These are phyloP conservation scores for Syncephalastrum contaminatum DNA, from an alignment of 371 early-diverging fungal genomes.

Conservation along the genomic window DNA sequence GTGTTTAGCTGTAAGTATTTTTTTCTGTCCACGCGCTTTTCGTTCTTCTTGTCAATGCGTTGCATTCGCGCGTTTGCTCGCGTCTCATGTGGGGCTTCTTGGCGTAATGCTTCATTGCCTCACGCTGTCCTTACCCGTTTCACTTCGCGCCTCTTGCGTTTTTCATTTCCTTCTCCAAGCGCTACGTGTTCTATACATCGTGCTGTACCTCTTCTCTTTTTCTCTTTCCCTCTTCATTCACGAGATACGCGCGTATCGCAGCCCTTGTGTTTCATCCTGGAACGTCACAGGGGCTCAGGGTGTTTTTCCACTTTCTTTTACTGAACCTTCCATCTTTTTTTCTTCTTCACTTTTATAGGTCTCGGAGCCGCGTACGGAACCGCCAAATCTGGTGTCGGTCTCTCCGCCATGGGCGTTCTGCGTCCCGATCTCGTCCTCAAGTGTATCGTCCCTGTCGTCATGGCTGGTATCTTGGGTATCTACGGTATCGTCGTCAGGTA, in stretches of 20 bases:
- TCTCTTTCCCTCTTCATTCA: not conserved
- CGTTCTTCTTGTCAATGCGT: not conserved
- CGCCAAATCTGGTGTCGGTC: slow-evolving; percentile 95
- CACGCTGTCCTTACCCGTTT: too few relatives aligned
- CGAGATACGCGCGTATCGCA: not conserved
- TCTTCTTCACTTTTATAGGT: slow-evolving; percentile 37
- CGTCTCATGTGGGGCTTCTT: too few relatives aligned
- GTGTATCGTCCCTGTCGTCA: slow-evolving; percentile 90
- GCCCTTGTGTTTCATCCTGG: slow-evolving; percentile 9
- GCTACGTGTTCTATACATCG: too few relatives aligned
- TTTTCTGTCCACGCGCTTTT: not conserved
- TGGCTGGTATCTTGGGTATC: slow-evolving; percentile 98
- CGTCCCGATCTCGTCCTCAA: slow-evolving; percentile 94
- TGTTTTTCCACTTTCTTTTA: not conserved
- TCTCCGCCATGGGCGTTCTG: slow-evolving; percentile 94
- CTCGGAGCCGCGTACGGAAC: slow-evolving; percentile 98
- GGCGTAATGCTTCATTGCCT: too few relatives aligned
- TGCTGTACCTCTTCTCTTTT: too few relatives aligned
- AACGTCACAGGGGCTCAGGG: slow-evolving; percentile 12
- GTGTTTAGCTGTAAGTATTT: slow-evolving; percentile 91
- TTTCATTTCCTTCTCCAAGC: too few relatives aligned
- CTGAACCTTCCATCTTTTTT: not conserved
- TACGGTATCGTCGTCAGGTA: slow-evolving; percentile 93
- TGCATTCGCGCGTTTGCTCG: not conserved
- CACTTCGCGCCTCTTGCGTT: too few relatives aligned